Base-by-base conservation (phyloP, 176 grass and related monocot genomes). In the Triticum turgidum region DNA sequence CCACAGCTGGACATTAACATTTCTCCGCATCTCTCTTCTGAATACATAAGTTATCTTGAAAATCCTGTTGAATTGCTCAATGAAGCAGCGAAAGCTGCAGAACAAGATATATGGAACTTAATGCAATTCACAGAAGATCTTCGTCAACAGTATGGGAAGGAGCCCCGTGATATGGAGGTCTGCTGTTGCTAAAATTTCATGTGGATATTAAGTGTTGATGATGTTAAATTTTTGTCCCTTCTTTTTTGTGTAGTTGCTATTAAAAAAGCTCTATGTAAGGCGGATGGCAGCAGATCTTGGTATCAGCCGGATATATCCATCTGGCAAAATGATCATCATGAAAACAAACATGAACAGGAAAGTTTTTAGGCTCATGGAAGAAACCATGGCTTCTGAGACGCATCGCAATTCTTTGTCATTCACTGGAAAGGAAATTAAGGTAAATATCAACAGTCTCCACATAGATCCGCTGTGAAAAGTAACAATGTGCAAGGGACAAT, bases 101-200 rank as follows among this genome's bases (percentile, higher is more conserved):
- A 95, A 74, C 91, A 92, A 77, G 91, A 95, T 68, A 90, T 95
- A 80, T 98, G 91, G 93, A 94, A 79, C 81, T 89, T 98, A 84
- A 88, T 91, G 81, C 86, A 92, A 83, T 98, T 98, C 75, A 98
- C 91, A 52, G 91, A 95, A 91, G 80, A 86, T 73, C 91, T 98
- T 20, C 93, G 90, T 67, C 77, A 85, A 17, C 86, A 73, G 89
- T 89, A 95, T 72, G 96, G 96, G 86, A 98, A 94, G 80, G 96
- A 95, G 87, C 96, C 93, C 83, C 84, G 89, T 73, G 91, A 94
- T 42, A 98, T 98, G 96, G 93, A 95, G 96, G 96, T 97, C 88
- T 10, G 51, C 79, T 61, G 39, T 35, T 87, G 64, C 73, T 69
- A 61, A 76, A 78, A 80, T 82, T 71, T 63, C 68, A 82, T 87